Conservation (phyloP, 768 basidiomycete species). For the Serpula lacrymans region DNA sequence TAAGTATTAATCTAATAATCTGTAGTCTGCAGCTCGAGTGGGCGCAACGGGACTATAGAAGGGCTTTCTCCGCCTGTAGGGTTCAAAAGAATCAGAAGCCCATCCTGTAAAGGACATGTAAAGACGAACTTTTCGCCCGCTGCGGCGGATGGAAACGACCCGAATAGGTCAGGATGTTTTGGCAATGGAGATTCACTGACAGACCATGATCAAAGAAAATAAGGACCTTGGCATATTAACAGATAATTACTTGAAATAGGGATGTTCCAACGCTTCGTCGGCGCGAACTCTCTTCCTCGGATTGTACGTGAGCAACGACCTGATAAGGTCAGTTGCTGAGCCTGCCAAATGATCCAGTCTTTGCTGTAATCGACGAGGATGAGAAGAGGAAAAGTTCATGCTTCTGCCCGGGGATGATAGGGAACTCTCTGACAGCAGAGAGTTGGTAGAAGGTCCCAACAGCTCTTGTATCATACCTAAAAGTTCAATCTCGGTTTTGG, state of each 20-base stretch:
- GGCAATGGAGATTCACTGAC: conserved; percentile 88
- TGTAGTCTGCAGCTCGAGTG: conserved; percentile 64
- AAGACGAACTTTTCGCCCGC: conserved; percentile 86
- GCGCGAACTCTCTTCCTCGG: conserved; percentile 84
- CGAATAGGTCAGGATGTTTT: conserved; percentile 94
- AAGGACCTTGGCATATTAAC: too few species aligned
- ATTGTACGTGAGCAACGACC: conserved; percentile 83
- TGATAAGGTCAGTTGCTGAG: conserved; percentile 81
- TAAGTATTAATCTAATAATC: too few species aligned
- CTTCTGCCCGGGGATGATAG: conserved; percentile 79
- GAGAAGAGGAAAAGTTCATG: conserved; percentile 70
- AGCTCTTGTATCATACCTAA: conserved; percentile 93
- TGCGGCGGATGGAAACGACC: conserved; percentile 93
- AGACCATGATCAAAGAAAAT: conserved; percentile 1
- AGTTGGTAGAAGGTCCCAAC: conserved; percentile 85
- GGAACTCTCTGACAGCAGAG: conserved; percentile 83
- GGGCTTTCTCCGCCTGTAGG: conserved; percentile 65
- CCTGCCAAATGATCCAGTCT: conserved; percentile 83
- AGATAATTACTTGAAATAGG: conserved; percentile 73
- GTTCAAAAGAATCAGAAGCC: too few species aligned
- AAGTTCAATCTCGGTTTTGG: conserved; percentile 92
- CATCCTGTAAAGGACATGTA: neutral
- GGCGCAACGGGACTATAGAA: conserved; percentile 83
- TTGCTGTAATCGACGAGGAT: conserved; percentile 73
- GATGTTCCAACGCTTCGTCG: conserved; percentile 85